These are phyloP conservation scores for Gossypium turneri DNA, from an alignment of 345 rosid genomes.

Conservation along the genomic window DNA sequence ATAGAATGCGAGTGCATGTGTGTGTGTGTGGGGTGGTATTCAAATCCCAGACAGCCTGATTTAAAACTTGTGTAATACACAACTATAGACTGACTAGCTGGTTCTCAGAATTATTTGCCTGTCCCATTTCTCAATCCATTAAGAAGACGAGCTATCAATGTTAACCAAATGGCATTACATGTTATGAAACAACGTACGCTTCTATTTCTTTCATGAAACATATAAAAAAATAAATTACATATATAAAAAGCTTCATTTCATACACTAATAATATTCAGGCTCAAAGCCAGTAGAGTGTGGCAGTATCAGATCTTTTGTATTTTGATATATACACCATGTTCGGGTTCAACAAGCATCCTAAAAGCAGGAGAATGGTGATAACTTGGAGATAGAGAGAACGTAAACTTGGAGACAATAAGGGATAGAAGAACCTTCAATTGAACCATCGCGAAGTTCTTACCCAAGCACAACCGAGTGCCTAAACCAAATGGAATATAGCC, in stretches of 20 bases:
- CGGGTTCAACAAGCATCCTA: slow-evolving; percentile 71
- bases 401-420: slow-evolving; percentile 61
- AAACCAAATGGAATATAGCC: slow-evolving; percentile 67
- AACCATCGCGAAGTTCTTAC: slow-evolving; percentile 64
- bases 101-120: too few relatives aligned
- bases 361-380: slow-evolving; percentile 65
- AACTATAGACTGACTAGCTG: too few relatives aligned
- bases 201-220: not conserved
- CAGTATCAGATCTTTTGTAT: slow-evolving; percentile 23
- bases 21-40: too few relatives aligned
- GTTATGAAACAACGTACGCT: not conserved
- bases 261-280: not conserved
- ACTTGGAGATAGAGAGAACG: slow-evolving; percentile 52
- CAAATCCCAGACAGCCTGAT: too few relatives aligned
- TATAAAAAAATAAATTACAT: not conserved
- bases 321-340: slow-evolving; percentile 53
- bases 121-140: not conserved
- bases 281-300: not conserved
- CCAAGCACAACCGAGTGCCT: slow-evolving; percentile 74
- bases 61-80: too few relatives aligned
- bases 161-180: not conserved
- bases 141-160: not conserved
- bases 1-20: too few relatives aligned
- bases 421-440: slow-evolving; percentile 56
- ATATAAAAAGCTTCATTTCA: not conserved